These are phyloP conservation scores for Lepidium africanum DNA, from an alignment of 345 rosid species.

Conservation along the genomic window DNA sequence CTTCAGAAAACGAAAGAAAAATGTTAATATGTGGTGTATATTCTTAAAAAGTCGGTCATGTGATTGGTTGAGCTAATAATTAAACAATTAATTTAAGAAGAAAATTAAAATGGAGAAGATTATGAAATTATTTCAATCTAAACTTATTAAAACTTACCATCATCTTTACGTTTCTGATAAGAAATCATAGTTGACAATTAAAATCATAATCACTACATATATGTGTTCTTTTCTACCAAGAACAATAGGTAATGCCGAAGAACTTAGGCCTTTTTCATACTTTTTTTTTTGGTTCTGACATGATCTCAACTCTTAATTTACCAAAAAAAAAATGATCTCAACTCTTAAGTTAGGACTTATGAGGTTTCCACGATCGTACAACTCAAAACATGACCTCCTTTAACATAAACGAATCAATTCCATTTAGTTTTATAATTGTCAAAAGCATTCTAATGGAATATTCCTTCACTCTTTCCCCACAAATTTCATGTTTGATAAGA, in stretches of 20 bases:
- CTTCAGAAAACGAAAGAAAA: too few species aligned
- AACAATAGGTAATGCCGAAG: neutral
- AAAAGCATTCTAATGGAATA: neutral
- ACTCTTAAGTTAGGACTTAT: neutral
- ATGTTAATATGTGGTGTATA: too few species aligned
- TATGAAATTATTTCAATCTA: neutral
- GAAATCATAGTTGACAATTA: neutral
- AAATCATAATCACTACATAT: neutral
- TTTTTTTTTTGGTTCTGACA: neutral
- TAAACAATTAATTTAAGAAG: neutral
- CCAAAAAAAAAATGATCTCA: too few species aligned
- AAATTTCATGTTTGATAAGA: neutral
- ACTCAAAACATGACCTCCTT: neutral
- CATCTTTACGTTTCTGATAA: neutral
- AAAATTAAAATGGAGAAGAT: neutral
- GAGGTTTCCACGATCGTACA: conserved; percentile 15
- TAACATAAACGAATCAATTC: neutral
- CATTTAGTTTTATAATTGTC: neutral
- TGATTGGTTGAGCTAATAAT: neutral
- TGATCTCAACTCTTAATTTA: neutral
- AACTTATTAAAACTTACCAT: neutral
- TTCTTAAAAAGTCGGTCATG: too few species aligned
- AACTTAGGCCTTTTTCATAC: neutral
- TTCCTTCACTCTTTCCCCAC: neutral
- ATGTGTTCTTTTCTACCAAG: neutral